Evolutionary conservation across 148 eudicot genomes (phyloP), one percentile per base, ranked within the genome.

Genomic region (Rhododendron kiyosumense): DNA sequence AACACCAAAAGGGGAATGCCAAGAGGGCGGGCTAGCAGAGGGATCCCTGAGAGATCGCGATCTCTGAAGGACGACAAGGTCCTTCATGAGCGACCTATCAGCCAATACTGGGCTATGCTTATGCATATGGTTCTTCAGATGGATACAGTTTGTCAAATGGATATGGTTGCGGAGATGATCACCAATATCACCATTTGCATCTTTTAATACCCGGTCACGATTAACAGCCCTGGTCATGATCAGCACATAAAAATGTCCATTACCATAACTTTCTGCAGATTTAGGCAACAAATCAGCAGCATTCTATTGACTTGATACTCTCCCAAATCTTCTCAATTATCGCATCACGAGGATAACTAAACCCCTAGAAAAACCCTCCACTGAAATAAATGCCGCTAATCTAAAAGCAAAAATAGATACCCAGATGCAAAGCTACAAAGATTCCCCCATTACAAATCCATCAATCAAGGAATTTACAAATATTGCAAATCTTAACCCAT

Each of bases 71-170:
- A 87, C 94, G 45, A 91, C 91, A 82, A 97, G 98, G 91, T 95
- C 99, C 92, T 95, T 92, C 92, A 92, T 89, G 22, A 95, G 95
- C 78, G 95, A 92, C 90, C 90, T 88, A 88, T 95, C 96, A 41
- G 93, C 84, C 86, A 89, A 80, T 49, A 92, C 87, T 46, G 98
- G 99, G 88, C 98, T 97, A 65, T 94, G 94, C 88, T 97, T 97
- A 89, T 97, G 98, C 95, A 97, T 92, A 86, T 96, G 99, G 91
- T 95, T 94, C 89, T 97, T 97, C 92, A 97, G 89, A 90, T 97
- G 99, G 81, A 97, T 95, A 88, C 98, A 95, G 83, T 95, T 97
- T n/a, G 99, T 95, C 90, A 97, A 89, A 85, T 97, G 99, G 81
- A 95, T 93, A 84, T 97, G 99, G 86, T 93, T 94, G 20, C 93